phyloP scores from a whole-genome alignment of 768 basidiomycete species.

The Tricholomella constricta region DNA sequence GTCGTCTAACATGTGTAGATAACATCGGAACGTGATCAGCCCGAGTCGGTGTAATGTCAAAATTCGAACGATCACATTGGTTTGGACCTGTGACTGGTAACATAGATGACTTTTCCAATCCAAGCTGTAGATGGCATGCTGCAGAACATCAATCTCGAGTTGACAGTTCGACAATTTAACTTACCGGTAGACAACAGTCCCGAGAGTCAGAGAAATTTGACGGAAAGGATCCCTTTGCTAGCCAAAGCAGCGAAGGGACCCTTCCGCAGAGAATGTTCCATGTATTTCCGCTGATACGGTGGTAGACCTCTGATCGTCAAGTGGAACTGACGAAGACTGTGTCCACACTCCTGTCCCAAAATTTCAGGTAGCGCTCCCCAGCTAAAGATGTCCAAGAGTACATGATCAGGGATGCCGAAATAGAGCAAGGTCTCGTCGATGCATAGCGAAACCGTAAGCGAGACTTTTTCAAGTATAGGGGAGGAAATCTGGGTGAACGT shows the following conservation, averaged over 20 bases:
- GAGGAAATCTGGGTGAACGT: slow-evolving; percentile 27
- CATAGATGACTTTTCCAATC: no score
- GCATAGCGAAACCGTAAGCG: slow-evolving; percentile 23
- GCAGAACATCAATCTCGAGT: background rate
- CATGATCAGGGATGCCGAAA: slow-evolving; percentile 30
- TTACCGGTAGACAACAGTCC: background rate
- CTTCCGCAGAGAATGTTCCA: slow-evolving; percentile 16
- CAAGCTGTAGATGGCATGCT: no score
- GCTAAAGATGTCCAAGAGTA: slow-evolving; percentile 25
- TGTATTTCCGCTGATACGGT: slow-evolving; percentile 13
- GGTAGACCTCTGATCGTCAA: slow-evolving; percentile 19
- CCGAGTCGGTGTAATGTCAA: background rate
- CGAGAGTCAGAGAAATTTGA: slow-evolving; percentile 16
- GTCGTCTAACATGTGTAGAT: no score
- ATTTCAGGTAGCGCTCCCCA: slow-evolving; percentile 30
- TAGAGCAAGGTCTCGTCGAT: slow-evolving; percentile 21
- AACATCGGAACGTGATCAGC: background rate
- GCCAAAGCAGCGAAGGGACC: slow-evolving; percentile 18
- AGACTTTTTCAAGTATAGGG: slow-evolving; percentile 19
- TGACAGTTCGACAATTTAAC: background rate
- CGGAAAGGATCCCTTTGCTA: slow-evolving; percentile 14
- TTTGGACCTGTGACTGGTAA: background rate
- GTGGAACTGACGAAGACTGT: slow-evolving; percentile 9
- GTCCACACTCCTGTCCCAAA: slow-evolving; percentile 15
- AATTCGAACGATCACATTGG: background rate